These are phyloP conservation scores for Claviceps humidiphila DNA, from an alignment of 2,329 filamentous ascomycete species.

Conservation along the genomic window DNA sequence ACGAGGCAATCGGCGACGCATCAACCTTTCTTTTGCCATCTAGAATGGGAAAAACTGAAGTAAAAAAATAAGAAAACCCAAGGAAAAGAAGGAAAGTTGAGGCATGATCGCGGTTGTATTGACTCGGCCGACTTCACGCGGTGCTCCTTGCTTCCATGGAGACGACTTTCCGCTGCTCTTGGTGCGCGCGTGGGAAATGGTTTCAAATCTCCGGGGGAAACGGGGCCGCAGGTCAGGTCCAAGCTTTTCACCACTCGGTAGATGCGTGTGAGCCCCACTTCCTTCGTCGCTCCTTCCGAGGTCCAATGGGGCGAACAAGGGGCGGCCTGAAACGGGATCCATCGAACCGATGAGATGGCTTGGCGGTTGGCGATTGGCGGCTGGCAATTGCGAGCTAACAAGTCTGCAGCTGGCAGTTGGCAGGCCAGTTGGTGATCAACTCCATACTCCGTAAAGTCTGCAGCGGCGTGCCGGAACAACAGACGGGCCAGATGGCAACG, in stretches of 20 bases:
- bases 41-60: background rate
- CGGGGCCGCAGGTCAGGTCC: background rate
- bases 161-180: background rate
- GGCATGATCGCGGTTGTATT: background rate
- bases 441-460: too few relatives aligned
- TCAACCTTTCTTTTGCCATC: background rate
- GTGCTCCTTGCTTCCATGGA: background rate
- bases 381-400: background rate
- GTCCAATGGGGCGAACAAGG: background rate
- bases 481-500: background rate
- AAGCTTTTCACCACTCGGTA: background rate
- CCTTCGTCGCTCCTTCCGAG: background rate
- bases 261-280: background rate
- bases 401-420: background rate
- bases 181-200: background rate
- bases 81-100: background rate
- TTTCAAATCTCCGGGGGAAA: background rate
- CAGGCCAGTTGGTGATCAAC: too few relatives aligned
- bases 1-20: background rate
- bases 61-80: background rate
- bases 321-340: background rate
- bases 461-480: background rate
- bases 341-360: background rate
- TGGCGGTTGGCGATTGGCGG: background rate
- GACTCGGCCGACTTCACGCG: background rate